These are phyloP conservation scores for Fraxinus latifolia DNA, from an alignment of 305 asterid genomes.

Conservation along the genomic window DNA sequence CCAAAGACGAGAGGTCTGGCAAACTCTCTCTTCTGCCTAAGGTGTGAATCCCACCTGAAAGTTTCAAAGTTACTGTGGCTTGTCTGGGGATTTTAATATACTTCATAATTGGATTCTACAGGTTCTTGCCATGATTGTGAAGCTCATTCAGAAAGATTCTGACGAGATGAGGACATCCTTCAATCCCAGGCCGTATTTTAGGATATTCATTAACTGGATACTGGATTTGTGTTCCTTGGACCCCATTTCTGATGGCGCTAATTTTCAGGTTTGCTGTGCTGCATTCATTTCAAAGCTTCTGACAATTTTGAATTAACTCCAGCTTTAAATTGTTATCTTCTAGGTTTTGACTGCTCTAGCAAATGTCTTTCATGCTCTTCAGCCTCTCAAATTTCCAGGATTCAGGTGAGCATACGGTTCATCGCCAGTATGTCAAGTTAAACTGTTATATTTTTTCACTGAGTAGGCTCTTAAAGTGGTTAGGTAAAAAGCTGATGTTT, in stretches of 20 bases:
- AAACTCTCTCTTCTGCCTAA: constrained; percentile 74
- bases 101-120: constrained; percentile 25
- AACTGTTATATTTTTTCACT: neutral
- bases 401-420: constrained; percentile 59
- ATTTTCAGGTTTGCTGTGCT: constrained; percentile 63
- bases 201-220: constrained; percentile 85
- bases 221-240: constrained; percentile 86
- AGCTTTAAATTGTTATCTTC: neutral
- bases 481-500: neutral
- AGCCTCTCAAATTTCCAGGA: constrained; percentile 93
- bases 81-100: constrained; percentile 20
- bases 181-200: constrained; percentile 90
- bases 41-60: constrained; percentile 38
- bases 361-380: constrained; percentile 87
- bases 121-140: constrained; percentile 88
- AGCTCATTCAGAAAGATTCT: constrained; percentile 71
- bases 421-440: constrained; percentile 10
- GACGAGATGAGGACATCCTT: constrained; percentile 72
- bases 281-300: constrained; percentile 3
- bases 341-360: constrained; percentile 92
- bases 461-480: neutral
- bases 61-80: constrained; percentile 1
- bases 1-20: constrained; percentile 69
- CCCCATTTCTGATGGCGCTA: constrained; percentile 87
- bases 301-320: neutral